These are phyloP conservation scores for Paramecium caudatum DNA, from an alignment of 73 alveolate genomes.

Conservation along the genomic window DNA sequence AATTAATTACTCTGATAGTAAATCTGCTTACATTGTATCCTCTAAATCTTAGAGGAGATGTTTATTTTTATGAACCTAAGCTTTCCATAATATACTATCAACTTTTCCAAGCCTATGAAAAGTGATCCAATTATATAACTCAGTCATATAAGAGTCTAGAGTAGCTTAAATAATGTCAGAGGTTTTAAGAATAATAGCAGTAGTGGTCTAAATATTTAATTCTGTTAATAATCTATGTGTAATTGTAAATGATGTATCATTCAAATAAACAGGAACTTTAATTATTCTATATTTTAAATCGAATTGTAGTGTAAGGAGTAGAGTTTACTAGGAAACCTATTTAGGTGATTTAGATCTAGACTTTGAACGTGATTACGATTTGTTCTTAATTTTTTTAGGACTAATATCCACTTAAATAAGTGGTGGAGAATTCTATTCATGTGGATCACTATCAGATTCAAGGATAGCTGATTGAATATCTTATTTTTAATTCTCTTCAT, in stretches of 20 bases:
- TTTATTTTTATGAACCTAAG: background rate
- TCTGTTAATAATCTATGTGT: background rate
- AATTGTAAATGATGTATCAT: conserved; percentile 20
- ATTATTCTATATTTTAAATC: conserved; percentile 35
- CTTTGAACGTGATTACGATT: background rate
- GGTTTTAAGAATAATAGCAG: background rate
- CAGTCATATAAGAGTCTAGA: background rate
- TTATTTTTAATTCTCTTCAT: background rate
- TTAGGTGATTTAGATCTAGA: background rate
- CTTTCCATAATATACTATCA: conserved; percentile 42
- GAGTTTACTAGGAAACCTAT: background rate
- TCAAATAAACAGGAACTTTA: background rate
- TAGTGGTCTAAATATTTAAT: background rate
- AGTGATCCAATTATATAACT: conserved; percentile 13
- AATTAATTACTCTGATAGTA: background rate
- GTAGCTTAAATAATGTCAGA: background rate
- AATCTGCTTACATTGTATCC: conserved; percentile 5
- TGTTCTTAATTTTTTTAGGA: background rate
- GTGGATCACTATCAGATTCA: conserved; percentile 21
- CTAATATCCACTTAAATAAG: background rate
- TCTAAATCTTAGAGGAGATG: conserved; percentile 6
- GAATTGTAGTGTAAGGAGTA: conserved; percentile 15
- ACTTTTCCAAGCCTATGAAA: conserved; percentile 1
- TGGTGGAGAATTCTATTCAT: background rate
- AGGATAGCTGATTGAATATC: background rate